Evolutionary conservation across 164 flowering plant species (phyloP).

Genomic region (Aristolochia californica): DNA sequence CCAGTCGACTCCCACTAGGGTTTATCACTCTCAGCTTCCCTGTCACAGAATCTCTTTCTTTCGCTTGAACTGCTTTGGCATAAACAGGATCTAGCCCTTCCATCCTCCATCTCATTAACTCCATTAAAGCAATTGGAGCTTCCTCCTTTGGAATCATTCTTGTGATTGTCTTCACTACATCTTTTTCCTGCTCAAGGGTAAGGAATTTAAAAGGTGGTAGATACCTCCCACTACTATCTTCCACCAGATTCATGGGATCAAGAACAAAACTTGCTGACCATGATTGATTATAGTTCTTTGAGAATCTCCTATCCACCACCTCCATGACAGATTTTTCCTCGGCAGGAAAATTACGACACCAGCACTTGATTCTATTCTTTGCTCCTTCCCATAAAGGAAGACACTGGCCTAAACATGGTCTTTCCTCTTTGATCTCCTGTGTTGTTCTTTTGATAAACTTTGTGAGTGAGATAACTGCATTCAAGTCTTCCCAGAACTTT

Average conservation of each 20-base stretch:
- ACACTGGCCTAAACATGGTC: conserved; percentile 21
- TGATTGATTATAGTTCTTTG: conserved; percentile 51
- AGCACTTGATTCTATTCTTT: conserved; percentile 14
- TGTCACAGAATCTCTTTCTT: conserved; percentile 42
- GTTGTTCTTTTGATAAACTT: background rate
- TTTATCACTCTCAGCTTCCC: conserved; percentile 58
- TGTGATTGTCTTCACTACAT: conserved; percentile 47
- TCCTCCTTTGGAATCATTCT: conserved; percentile 42
- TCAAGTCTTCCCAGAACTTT: conserved; percentile 16
- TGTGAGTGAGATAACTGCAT: conserved; percentile 2
- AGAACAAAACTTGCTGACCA: conserved; percentile 66
- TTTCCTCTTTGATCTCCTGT: conserved; percentile 17
- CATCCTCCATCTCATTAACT: conserved; percentile 69
- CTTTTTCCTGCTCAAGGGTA: conserved; percentile 54
- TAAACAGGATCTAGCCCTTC: conserved; percentile 61
- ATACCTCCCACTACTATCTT: too few relatives aligned
- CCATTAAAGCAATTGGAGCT: conserved; percentile 55
- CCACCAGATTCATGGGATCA: too few relatives aligned
- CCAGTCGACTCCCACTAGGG: conserved; percentile 51
- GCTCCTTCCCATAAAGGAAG: conserved; percentile 22
- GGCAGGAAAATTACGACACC: conserved; percentile 17
- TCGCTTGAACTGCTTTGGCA: conserved; percentile 60
- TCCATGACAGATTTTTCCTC: conserved; percentile 21
- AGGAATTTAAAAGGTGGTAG: conserved; percentile 58
- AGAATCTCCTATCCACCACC: conserved; percentile 18